Base-by-base conservation (phyloP, 192 early-diverging fungal species). In the Pilobolus umbonatus region DNA sequence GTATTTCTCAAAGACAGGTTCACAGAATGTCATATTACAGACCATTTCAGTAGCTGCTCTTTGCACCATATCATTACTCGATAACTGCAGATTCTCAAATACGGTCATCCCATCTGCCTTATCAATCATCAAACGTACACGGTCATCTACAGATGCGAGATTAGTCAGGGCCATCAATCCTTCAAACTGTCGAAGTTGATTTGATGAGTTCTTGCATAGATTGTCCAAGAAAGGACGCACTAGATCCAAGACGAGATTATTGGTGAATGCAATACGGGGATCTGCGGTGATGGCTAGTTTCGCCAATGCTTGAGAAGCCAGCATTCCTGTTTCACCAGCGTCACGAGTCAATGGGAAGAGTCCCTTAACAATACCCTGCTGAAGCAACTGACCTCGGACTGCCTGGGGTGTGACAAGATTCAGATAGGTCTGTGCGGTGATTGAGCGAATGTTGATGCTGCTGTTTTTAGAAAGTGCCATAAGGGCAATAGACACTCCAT, bases 91-190 rank as follows among this genome's bases (percentile, higher is more conserved):
- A 28, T 78, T 78, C 67, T 96, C 90, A 59, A 96, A 80, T 10
- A 80, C 72, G 11, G 78, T 47, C 10, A 95, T 66, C 5, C 88
- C 93, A 43, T 81, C 68, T 2, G 72, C 75, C 17, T 77, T 65
- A 25, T 73, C 73, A 57, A 92, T 82, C 6, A 75, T 74, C 0
- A 60, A 63, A 12, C 91, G 77, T 6, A 93, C 75, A 38, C 84
- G 79, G 50, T 87, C 80, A 15, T 87, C 71, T 52, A 85, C 77
- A 42, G 88, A 88, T 4, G 87, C 88, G 1, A 98, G 77, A 61
- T 98, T 98, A 0, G 96, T 98, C 25, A 98, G 70, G 0, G 92
- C 96, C 84, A 98, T 85, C 42, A 96, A 73, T 4, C 83, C 87
- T 71, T 98, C 96, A 60, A 98, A 98, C 50, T 86, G 83, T 34